Percentiles rank a stretch among this genome's conserved stretches.
These are phyloP conservation scores for Podospora pseudocomata DNA, from an alignment of 495 filamentous ascomycete genomes.

Conservation along the genomic window DNA sequence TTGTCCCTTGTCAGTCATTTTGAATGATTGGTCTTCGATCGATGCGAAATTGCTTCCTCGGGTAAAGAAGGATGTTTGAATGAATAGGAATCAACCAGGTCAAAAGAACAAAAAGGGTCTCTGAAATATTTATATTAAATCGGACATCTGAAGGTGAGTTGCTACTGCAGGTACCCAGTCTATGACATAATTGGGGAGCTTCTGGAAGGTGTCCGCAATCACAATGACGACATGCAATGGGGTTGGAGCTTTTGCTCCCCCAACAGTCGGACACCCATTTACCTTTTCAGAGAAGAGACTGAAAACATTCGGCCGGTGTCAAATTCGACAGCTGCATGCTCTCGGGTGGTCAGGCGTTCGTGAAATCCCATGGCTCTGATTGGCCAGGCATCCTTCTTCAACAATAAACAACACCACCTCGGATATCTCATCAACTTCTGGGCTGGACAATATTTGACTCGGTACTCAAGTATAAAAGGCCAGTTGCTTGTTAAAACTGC, in stretches of 20 bases:
- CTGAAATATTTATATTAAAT: neutral
- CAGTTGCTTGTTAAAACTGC: neutral
- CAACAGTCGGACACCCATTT: constrained; percentile 1
- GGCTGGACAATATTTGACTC: neutral
- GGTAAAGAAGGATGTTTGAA: neutral
- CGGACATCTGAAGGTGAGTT: neutral
- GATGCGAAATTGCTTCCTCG: neutral
- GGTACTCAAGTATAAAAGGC: neutral
- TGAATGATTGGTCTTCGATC: constrained; percentile 5
- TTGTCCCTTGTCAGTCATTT: constrained; percentile 41
- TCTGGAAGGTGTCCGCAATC: neutral
- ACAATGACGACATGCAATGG: constrained; percentile 3
- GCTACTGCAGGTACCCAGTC: neutral
- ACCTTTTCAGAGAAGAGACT: neutral
- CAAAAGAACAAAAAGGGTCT: neutral
- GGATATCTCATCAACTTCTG: too few relatives aligned
- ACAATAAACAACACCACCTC: too few relatives aligned
- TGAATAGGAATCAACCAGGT: neutral
- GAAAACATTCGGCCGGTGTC: neutral
- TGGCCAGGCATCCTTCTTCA: neutral
- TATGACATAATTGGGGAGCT: constrained; percentile 8
- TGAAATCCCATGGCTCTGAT: neutral
- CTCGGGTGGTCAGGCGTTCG: neutral
- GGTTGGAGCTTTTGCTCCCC: neutral
- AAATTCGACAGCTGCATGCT: neutral